Evolutionary conservation across 1,284 basidiomycete species (phyloP).

Genomic region (Sutorius eximius): DNA sequence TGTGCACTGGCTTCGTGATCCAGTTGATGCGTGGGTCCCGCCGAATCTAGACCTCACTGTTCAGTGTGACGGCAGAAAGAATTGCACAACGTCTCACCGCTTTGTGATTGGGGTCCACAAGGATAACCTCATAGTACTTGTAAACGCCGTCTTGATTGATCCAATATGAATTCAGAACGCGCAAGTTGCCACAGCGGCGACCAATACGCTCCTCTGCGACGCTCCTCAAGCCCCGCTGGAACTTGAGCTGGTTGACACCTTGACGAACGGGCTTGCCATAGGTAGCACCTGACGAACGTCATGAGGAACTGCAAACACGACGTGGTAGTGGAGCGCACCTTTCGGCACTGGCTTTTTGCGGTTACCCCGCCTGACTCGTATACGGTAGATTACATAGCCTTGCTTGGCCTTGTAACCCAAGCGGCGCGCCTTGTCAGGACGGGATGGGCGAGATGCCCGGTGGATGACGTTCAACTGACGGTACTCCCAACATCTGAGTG

Average conservation of each 20-base stretch:
- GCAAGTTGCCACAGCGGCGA: constrained; percentile 92
- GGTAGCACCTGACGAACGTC: constrained; percentile 70
- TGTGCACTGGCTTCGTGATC: constrained; percentile 99
- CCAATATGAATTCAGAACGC: constrained; percentile 99
- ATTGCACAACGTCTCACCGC: constrained; percentile 58
- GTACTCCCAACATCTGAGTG: constrained; percentile 94
- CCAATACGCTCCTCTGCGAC: constrained; percentile 99
- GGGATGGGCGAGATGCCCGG: constrained; percentile 95
- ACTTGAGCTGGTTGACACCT: constrained; percentile 99
- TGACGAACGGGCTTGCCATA: constrained; percentile 99
- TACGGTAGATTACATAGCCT: constrained; percentile 97
- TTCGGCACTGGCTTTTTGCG: constrained; percentile 99
- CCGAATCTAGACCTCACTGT: constrained; percentile 61
- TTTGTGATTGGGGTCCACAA: constrained; percentile 93
- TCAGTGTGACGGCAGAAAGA: constrained; percentile 5
- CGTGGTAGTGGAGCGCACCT: constrained; percentile 52
- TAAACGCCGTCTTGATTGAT: constrained; percentile 99
- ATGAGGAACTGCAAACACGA: constrained; percentile 4
- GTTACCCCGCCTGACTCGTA: constrained; percentile 98
- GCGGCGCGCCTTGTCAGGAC: constrained; percentile 98
- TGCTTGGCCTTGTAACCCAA: constrained; percentile 99
- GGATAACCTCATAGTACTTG: constrained; percentile 99
- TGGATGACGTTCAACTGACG: constrained; percentile 98
- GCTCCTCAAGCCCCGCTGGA: constrained; percentile 90
- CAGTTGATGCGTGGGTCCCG: constrained; percentile 98